phyloP scores from a whole-genome alignment of 306 rosid species.

The Quercus glauca region DNA sequence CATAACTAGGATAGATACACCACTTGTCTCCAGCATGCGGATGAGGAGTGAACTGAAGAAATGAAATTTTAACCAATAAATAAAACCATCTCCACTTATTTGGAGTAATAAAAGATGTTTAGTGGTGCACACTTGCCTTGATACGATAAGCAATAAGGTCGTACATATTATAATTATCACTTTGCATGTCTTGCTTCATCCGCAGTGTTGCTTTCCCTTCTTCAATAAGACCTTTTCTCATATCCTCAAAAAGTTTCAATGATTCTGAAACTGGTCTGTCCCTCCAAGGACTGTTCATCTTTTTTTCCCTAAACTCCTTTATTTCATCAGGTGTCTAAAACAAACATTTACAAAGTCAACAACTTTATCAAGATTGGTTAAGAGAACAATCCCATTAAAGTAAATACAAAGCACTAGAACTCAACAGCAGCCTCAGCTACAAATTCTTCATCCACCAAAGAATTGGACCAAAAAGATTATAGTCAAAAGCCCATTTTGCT shows the following conservation, averaged over 20 bases:
- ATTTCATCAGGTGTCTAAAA: conserved; percentile 86
- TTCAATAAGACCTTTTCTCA: conserved; percentile 74
- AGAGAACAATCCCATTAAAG: conserved; percentile 1
- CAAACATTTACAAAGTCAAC: conserved; percentile 19
- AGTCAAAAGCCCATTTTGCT: neutral
- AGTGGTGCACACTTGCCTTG: conserved; percentile 51
- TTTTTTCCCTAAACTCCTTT: conserved; percentile 90
- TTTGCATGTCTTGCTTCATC: conserved; percentile 99
- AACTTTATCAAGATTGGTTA: conserved; percentile 4
- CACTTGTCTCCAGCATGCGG: conserved; percentile 99
- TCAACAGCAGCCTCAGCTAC: neutral
- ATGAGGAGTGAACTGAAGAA: conserved; percentile 80
- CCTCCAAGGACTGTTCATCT: conserved; percentile 97
- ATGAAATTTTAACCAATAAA: conserved; percentile 25
- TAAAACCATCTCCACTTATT: conserved; percentile 3
- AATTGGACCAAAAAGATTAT: neutral
- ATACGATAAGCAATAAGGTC: conserved; percentile 97
- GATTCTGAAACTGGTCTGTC: conserved; percentile 86
- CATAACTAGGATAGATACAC: conserved; percentile 99
- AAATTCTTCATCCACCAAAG: neutral
- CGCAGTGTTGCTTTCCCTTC: conserved; percentile 98
- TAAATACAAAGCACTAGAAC: neutral
- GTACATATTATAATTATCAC: conserved; percentile 91
- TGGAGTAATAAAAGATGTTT: conserved; percentile 11
- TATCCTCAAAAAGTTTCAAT: conserved; percentile 79